These are phyloP conservation scores for Tricholoma sp. DNA, from an alignment of 768 basidiomycete genomes.

Conservation along the genomic window DNA sequence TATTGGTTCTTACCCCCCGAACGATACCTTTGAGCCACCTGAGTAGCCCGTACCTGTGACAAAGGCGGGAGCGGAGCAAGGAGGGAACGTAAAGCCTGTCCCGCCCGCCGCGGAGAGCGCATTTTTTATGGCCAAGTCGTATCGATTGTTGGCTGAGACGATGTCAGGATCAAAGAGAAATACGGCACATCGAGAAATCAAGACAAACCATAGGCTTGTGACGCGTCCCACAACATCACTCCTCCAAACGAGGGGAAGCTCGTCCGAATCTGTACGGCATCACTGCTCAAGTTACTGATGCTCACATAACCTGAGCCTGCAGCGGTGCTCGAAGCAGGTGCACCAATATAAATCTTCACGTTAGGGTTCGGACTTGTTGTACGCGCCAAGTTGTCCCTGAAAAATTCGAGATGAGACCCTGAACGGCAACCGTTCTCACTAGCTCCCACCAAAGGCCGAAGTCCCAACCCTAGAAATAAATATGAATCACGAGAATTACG, in stretches of 20 bases:
- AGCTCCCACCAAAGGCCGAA: conserved; percentile 47
- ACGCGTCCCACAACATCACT: conserved; percentile 51
- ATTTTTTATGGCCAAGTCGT: conserved; percentile 57
- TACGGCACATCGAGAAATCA: conserved; percentile 20
- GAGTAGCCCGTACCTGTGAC: conserved; percentile 44
- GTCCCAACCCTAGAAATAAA: conserved; percentile 50
- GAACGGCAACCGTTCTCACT: not conserved
- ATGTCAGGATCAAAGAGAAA: not conserved
- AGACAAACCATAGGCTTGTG: conserved; percentile 40
- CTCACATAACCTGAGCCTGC: conserved; percentile 59
- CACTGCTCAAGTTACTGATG: conserved; percentile 38
- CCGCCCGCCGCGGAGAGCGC: conserved; percentile 56
- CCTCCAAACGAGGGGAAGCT: conserved; percentile 67
- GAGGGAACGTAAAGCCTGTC: conserved; percentile 62
- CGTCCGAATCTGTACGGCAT: conserved; percentile 44
- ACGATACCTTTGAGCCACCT: conserved; percentile 49
- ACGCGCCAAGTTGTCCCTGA: conserved; percentile 64
- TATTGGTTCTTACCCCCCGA: conserved; percentile 40
- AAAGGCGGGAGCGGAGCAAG: conserved; percentile 54
- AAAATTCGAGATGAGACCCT: not conserved
- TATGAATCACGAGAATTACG: conserved; percentile 3
- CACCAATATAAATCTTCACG: conserved; percentile 63
- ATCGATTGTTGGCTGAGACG: conserved; percentile 48
- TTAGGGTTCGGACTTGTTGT: conserved; percentile 51
- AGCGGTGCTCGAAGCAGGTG: conserved; percentile 52